Evolutionary conservation across 2,329 filamentous ascomycete genomes (phyloP).

Genomic region (Colletotrichum tabaci): DNA sequence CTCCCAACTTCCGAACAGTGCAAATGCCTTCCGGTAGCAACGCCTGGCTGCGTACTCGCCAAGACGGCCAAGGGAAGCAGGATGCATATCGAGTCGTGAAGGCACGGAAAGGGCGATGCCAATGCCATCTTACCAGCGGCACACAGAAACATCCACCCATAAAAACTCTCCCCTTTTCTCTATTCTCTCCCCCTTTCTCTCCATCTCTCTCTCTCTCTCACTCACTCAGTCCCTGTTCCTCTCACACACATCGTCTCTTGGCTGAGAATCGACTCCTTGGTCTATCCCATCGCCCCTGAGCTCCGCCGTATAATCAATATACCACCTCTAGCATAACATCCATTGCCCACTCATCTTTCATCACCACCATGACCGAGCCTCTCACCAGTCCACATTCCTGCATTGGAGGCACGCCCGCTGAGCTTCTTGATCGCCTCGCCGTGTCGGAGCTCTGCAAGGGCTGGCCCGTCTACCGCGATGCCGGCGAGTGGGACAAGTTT

Average conservation of each 20-base stretch:
- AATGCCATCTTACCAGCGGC: neutral
- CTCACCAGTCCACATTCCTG: conserved; percentile 54
- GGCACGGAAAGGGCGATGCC: neutral
- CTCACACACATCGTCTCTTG: neutral
- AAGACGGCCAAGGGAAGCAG: neutral
- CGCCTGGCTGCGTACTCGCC: neutral
- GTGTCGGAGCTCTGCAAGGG: conserved; percentile 68
- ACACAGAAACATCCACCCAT: neutral
- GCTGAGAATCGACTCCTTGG: too few species aligned
- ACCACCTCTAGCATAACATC: neutral
- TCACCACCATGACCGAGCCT: conserved; percentile 30
- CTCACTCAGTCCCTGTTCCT: too few species aligned
- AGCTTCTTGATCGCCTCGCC: conserved; percentile 61
- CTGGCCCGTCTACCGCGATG: conserved; percentile 68
- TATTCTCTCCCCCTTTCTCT: too few species aligned
- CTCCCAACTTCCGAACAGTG: too few species aligned
- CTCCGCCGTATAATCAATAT: neutral
- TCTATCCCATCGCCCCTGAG: neutral
- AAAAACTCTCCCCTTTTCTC: too few species aligned
- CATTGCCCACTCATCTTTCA: too few species aligned
- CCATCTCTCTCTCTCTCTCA: too few species aligned
- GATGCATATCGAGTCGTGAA: neutral
- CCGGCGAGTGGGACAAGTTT: conserved; percentile 69
- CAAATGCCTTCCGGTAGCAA: too few species aligned
- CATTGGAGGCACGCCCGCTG: conserved; percentile 58